Evolutionary conservation across 352 stramenopile species (phyloP).

Genomic region (Lagenidium giganteum): DNA sequence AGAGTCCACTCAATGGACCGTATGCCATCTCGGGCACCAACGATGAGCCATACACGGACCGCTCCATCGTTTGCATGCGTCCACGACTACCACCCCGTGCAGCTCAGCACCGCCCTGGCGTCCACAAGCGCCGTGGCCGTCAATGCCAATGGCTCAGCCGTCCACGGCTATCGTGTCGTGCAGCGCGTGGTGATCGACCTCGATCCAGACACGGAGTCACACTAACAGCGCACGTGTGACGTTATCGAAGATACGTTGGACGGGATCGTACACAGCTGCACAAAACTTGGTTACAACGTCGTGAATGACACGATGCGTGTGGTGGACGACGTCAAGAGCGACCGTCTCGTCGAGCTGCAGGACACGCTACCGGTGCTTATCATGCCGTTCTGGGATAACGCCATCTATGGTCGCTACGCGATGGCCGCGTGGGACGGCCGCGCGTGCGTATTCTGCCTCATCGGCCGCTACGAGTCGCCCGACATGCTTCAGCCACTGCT

Average conservation of each 20-base stretch:
- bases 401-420: constrained; percentile 15
- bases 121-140: background rate
- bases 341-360: constrained; percentile 19
- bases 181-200: background rate
- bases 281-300: constrained; percentile 20
- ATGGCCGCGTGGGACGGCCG: constrained; percentile 28
- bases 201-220: background rate
- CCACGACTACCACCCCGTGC: constrained; percentile 27
- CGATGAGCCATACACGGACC: constrained; percentile 44
- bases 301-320: constrained; percentile 18
- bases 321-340: constrained; percentile 14
- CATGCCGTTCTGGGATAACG: constrained; percentile 40
- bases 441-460: constrained; percentile 35
- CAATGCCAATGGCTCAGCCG: background rate
- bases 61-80: constrained; percentile 35
- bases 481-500: constrained; percentile 8
- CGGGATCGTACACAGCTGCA: constrained; percentile 1
- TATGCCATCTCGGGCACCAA: constrained; percentile 21
- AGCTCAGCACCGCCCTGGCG: constrained; percentile 26
- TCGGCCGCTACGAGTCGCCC: constrained; percentile 24
- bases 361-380: constrained; percentile 34
- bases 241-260: constrained; percentile 14
- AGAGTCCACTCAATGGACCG: background rate
- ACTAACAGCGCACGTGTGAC: constrained; percentile 14
- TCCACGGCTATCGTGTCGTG: constrained; percentile 6